These are phyloP conservation scores for Wallacemonas collosoma DNA, from an alignment of 208 protist genomes.

Conservation along the genomic window DNA sequence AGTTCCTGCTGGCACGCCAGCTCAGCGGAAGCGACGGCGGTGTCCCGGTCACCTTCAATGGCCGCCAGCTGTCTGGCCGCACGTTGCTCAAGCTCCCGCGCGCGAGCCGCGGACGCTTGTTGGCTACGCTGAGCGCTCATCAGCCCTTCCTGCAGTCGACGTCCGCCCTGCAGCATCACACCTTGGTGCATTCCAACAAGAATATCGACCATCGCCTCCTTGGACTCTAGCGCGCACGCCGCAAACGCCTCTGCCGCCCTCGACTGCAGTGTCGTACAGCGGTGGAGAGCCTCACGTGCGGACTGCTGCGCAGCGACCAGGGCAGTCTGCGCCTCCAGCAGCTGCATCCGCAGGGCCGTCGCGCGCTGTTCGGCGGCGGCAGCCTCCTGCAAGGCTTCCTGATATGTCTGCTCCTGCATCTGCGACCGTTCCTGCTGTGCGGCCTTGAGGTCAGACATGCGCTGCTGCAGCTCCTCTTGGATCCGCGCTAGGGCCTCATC, in stretches of 20 bases:
- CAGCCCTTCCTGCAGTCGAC: conserved; percentile 17
- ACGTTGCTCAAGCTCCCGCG: conserved; percentile 20
- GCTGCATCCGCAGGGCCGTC: conserved; percentile 24
- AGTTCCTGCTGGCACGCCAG: conserved; percentile 25
- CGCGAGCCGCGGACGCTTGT: background rate
- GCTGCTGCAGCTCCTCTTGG: conserved; percentile 30
- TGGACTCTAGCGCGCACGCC: conserved; percentile 35
- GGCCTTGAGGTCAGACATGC: conserved; percentile 26
- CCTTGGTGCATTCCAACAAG: conserved; percentile 21
- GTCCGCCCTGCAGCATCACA: conserved; percentile 16
- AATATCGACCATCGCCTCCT: conserved; percentile 18
- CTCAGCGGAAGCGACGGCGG: conserved; percentile 21
- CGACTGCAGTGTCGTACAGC: conserved; percentile 8
- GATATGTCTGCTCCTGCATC: conserved; percentile 34
- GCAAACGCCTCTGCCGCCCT: conserved; percentile 28
- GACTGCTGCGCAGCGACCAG: conserved; percentile 19
- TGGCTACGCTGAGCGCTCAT: conserved; percentile 18
- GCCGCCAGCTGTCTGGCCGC: conserved; percentile 23
- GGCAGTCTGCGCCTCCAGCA: conserved; percentile 31
- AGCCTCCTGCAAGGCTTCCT: conserved; percentile 27
- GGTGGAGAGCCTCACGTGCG: conserved; percentile 27
- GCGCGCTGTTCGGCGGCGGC: conserved; percentile 28
- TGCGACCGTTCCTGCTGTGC: conserved; percentile 35
- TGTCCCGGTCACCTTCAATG: conserved; percentile 15
- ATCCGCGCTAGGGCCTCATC: conserved; percentile 30